These are phyloP conservation scores for Populus hybrid DNA, from an alignment of 441 rosid species.

Conservation along the genomic window DNA sequence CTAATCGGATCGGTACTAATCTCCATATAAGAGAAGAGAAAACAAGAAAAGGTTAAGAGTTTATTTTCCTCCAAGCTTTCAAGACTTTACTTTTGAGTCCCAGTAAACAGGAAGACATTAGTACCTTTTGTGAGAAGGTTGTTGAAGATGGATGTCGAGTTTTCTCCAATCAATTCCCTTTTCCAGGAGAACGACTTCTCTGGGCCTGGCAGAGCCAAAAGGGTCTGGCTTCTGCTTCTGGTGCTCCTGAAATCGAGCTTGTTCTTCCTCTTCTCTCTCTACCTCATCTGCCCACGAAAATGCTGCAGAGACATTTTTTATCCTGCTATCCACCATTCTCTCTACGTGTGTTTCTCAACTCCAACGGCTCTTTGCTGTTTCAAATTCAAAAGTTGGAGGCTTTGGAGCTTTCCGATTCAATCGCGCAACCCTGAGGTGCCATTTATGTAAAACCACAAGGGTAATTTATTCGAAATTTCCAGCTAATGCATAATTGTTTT, in stretches of 20 bases:
- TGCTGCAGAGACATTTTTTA: neutral
- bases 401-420: neutral
- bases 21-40: too few relatives aligned
- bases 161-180: conserved; percentile 27
- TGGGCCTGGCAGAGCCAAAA: conserved; percentile 28
- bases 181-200: conserved; percentile 24
- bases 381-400: conserved; percentile 2
- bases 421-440: neutral
- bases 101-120: too few relatives aligned
- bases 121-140: conserved; percentile 9
- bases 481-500: too few relatives aligned
- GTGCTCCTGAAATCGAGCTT: conserved; percentile 2
- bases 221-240: conserved; percentile 21
- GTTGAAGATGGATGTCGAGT: conserved; percentile 17
- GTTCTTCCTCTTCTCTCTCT: conserved; percentile 26
- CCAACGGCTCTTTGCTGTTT: conserved; percentile 9
- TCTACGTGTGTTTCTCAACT: neutral
- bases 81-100: too few relatives aligned
- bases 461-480: too few relatives aligned
- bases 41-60: too few relatives aligned
- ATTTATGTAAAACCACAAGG: neutral
- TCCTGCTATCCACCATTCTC: conserved; percentile 13
- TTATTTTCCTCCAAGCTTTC: too few relatives aligned
- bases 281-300: conserved; percentile 34
- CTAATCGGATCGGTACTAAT: too few relatives aligned